A percentile compares a stretch with the other conserved stretches of the same genome.
Evolutionary conservation across 495 filamentous ascomycete species (phyloP).

Genomic region (Neurospora africana): DNA sequence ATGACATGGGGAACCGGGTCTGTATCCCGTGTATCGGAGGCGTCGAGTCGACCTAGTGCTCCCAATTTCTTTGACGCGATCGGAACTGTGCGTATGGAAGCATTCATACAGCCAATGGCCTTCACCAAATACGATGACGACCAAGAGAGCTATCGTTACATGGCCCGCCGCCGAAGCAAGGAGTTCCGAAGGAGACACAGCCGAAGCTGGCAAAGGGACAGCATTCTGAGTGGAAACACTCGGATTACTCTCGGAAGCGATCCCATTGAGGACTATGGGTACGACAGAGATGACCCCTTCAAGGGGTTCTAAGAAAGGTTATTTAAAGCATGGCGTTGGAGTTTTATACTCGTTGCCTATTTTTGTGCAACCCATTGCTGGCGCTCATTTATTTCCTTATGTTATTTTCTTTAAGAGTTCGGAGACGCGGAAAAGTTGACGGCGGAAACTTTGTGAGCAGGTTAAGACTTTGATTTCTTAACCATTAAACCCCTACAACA

Average conservation of each 20-base stretch:
- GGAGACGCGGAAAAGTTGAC: background rate
- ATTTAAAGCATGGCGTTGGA: background rate
- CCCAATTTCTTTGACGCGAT: constrained; percentile 65
- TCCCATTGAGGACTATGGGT: constrained; percentile 33
- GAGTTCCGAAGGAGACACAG: constrained; percentile 38
- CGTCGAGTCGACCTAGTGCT: constrained; percentile 40
- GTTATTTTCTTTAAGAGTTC: background rate
- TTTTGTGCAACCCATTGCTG: background rate
- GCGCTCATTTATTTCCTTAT: background rate
- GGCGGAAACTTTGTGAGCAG: background rate
- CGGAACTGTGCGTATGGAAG: constrained; percentile 94
- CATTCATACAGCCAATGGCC: constrained; percentile 61
- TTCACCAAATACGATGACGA: constrained; percentile 35
- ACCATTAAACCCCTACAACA: background rate
- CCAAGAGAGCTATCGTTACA: constrained; percentile 33
- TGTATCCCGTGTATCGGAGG: constrained; percentile 46
- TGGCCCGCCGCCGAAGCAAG: constrained; percentile 36
- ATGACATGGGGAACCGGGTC: constrained; percentile 35
- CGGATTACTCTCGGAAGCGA: constrained; percentile 23
- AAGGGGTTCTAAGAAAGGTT: constrained; percentile 29
- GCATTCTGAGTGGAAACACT: constrained; percentile 35
- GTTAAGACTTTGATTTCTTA: background rate
- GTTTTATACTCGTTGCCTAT: background rate
- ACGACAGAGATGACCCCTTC: constrained; percentile 38
- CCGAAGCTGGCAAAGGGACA: constrained; percentile 39